Evolutionary conservation across 2,329 filamentous ascomycete species (phyloP), one percentile per base, ranked within the genome.

Genomic region (Dactylonectria estremocensis): DNA sequence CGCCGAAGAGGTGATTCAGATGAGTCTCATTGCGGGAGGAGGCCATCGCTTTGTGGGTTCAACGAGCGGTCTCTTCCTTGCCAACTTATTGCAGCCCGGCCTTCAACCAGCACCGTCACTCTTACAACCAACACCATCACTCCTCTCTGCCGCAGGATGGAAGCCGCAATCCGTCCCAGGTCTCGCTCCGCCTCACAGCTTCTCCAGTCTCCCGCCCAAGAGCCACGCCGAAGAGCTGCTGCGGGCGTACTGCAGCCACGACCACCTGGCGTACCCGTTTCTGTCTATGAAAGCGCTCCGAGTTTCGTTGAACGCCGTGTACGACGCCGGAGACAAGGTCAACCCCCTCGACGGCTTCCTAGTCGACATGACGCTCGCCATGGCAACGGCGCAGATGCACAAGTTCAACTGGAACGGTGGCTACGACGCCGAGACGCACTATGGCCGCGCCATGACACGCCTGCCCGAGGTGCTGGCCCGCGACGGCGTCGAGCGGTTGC

Each of bases 351-450:
- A 28, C 24, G 77, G 76, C 0, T 85, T 85, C 64, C 72, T 83
- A 3, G 76, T 85, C 40, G 79, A 85, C 66, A 84, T 85, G 80
- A 76, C 81, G 0, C 72, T 85, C 1, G 83, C 83, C 8, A 84
- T 84, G 45, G 80, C 80, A 1, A 84, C 80, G 0, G 79, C 81
- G 0, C 82, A 83, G 48, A 79, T 83, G 5, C 79, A 81, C 66
- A 85, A 84, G 68, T 82, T 82, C 53, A 81, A 84, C 45, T 84
- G 83, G 82, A 79, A 83, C 58, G 80, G 77, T 7, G 72, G 83
- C 3, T 82, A 81, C 2, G 80, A 83, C 67, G 83, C 82, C 3
- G 82, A 84, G 56, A 80, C 76, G 1, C 82, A 83, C 31, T 81
- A 83, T 49, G 76, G 77, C 14, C 76, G 81, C 11, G 82, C 83